Base-by-base conservation (phyloP, 2,329 filamentous ascomycete species). In the Fusarium irregulare region DNA sequence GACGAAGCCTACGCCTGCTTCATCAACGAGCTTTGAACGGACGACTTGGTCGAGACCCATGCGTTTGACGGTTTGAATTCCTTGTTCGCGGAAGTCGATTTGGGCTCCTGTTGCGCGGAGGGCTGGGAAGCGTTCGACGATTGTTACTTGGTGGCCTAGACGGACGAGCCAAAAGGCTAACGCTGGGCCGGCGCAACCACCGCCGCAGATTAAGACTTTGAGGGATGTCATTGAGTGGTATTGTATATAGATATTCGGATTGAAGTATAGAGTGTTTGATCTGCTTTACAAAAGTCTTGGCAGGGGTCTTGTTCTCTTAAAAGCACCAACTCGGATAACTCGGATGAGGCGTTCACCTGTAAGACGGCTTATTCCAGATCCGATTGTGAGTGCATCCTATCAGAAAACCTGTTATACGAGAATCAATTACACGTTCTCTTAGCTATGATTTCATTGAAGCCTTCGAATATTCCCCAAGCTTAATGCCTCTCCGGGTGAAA, bases 91-190 rank as follows among this genome's bases (percentile, higher is more conserved):
- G 6, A 70, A 61, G 10, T 70, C 67, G 23, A 70, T 71, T 7
- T 70, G 67, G 8, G 67, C 67, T 3, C 67, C 67, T 7, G 67
- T 64, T 18, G 62, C 67, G 0, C 67, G 54, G 2, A 70, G 42
- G 5, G 57, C 63, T 16, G 67, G 67, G 30, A 75, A 79, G 3
- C 80, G 76, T 54, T 84, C 83, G 23, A 84, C 61, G n/a, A 84
- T 61, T 1, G 81, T 83, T 55, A 82, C 75, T 0, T 23, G 48
- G 30, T 78, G 76, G 1, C 78, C 77, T 9, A 75, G 64, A 25
- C 69, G 68, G n/a, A 68, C 60, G 11, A 79, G 72, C 75, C 78
- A 79, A 46, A 76, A 76, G 12, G 78, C 77, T 2, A 77, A 32
- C 1, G 76, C 71, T 21, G 76, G 77, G 3, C 78, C 78, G 16